These are phyloP conservation scores for Erigeron canadensis DNA, from an alignment of 129 eudicot genomes.

Conservation along the genomic window DNA sequence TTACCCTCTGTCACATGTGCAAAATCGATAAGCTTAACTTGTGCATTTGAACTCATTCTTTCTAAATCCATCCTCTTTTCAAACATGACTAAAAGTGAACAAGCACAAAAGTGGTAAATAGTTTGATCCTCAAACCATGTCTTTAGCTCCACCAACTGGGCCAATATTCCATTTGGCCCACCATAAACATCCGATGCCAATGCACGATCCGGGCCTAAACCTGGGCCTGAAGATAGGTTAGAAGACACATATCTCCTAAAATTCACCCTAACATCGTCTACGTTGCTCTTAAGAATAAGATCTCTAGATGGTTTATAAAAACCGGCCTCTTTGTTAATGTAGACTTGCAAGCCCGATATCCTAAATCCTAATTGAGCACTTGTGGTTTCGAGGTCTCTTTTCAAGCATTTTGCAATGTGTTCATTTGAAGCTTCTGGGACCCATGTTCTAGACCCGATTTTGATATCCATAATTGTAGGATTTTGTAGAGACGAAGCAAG, in stretches of 20 bases:
- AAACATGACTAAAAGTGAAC: constrained; percentile 64
- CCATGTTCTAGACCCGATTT: constrained; percentile 87
- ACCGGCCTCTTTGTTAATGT: constrained; percentile 41
- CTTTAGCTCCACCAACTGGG: constrained; percentile 72
- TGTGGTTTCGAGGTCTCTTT: constrained; percentile 58
- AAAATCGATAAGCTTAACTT: constrained; percentile 75
- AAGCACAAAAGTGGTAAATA: constrained; percentile 59
- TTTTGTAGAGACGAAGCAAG: constrained; percentile 34
- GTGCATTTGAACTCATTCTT: constrained; percentile 37
- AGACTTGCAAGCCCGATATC: constrained; percentile 66
- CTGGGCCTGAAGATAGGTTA: constrained; percentile 20
- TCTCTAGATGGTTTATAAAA: constrained; percentile 66
- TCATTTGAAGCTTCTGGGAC: constrained; percentile 54
- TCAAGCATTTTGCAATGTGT: constrained; percentile 61
- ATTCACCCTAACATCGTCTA: constrained; percentile 46
- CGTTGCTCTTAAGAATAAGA: constrained; percentile 31
- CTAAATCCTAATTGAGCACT: constrained; percentile 64
- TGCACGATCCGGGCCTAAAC: constrained; percentile 37
- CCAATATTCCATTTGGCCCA: constrained; percentile 67
- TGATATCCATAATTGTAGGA: constrained; percentile 78
- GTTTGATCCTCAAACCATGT: constrained; percentile 93
- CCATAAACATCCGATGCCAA: constrained; percentile 61
- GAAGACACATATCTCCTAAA: constrained; percentile 65
- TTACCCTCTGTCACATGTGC: constrained; percentile 69
- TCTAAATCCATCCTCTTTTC: constrained; percentile 44